Evolutionary conservation across 768 basidiomycete genomes (phyloP), one percentile per base, ranked within the genome.

Genomic region (Pilatotrama ljubarskyi): DNA sequence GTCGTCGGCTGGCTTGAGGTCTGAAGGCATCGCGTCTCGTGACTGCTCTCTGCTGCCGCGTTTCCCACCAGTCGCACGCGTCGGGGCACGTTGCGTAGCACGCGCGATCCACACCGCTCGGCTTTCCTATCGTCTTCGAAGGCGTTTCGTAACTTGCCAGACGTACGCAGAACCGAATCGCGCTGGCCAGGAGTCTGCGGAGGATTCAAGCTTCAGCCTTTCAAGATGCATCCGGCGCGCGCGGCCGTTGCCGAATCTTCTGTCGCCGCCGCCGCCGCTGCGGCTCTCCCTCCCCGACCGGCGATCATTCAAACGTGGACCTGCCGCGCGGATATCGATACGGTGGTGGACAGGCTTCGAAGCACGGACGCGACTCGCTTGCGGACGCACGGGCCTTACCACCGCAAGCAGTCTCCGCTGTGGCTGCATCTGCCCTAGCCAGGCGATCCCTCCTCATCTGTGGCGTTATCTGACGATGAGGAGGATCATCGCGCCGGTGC

Each of bases 381-480:
- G 9, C 53, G 53, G 53, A 36, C 41, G 42, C 22, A 43, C 54
- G 54, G 43, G 36, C 54, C 43, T 24, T 35, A 15, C 5, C 22
- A 25, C 52, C 52, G 49, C 18, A 32, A 10, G 46, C 15, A 4
- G 46, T 26, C 2, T 29, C 10, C 35, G 15, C 35, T 13, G 26
- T 46, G 26, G 54, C 43, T 22, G 32, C 35, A 32, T 37, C 15
- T 26, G 38, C 51, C 41, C 40, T 25, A 42, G 42, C 51, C 20
- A 25, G 38, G 2, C 26, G 24, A 51, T 51, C 50, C 20, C 15
- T 36, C 24, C 40, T 20, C 51, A 20, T 53, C 51, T 17, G 40
- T 53, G 54, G 54, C 54, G 54, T 40, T 55, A 55, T 55, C 54
- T 25, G 35, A 24, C 44, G 37, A 55, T 20, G 22, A 17, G 14